These are phyloP conservation scores for Calonectria leucothoes DNA, from an alignment of 2,329 filamentous ascomycete genomes.

Conservation along the genomic window DNA sequence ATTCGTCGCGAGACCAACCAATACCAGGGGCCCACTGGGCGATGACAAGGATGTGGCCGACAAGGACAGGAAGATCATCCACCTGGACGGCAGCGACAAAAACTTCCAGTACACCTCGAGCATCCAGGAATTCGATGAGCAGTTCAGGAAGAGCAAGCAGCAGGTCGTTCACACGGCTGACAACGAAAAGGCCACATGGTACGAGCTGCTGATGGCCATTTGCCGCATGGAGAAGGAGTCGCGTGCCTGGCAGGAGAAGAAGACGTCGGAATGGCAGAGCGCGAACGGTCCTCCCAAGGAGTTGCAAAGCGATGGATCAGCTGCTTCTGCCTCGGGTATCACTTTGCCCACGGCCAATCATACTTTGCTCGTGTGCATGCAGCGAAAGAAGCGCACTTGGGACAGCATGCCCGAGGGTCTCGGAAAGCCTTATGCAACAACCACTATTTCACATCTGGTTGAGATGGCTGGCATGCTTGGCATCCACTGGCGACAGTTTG, in stretches of 20 bases:
- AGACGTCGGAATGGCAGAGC: slow-evolving; percentile 25
- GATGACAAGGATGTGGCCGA: slow-evolving; percentile 25
- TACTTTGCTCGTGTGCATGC: slow-evolving; percentile 35
- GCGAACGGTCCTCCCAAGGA: slow-evolving; percentile 21
- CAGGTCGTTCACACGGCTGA: slow-evolving; percentile 34
- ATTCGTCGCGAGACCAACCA: slow-evolving; percentile 52
- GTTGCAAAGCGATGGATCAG: neutral
- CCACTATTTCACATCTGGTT: slow-evolving; percentile 49
- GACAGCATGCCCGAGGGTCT: slow-evolving; percentile 37
- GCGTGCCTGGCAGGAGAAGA: slow-evolving; percentile 33
- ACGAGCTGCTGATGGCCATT: slow-evolving; percentile 32
- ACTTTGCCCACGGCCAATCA: slow-evolving; percentile 1
- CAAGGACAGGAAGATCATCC: slow-evolving; percentile 31
- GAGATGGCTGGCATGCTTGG: slow-evolving; percentile 51
- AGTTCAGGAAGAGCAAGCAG: slow-evolving; percentile 31
- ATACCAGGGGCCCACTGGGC: slow-evolving; percentile 44
- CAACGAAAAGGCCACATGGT: slow-evolving; percentile 38
- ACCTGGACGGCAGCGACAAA: slow-evolving; percentile 17
- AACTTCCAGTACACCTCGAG: slow-evolving; percentile 34
- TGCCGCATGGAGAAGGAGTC: slow-evolving; percentile 37
- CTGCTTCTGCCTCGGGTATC: neutral
- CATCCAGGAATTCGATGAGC: slow-evolving; percentile 28
- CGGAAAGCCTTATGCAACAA: slow-evolving; percentile 48
- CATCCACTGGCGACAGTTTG: slow-evolving; percentile 56
- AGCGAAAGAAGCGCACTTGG: slow-evolving; percentile 36